Base-by-base conservation (phyloP, 805 yeast genomes). In the Wickerhamomyces subpelliculosus region DNA sequence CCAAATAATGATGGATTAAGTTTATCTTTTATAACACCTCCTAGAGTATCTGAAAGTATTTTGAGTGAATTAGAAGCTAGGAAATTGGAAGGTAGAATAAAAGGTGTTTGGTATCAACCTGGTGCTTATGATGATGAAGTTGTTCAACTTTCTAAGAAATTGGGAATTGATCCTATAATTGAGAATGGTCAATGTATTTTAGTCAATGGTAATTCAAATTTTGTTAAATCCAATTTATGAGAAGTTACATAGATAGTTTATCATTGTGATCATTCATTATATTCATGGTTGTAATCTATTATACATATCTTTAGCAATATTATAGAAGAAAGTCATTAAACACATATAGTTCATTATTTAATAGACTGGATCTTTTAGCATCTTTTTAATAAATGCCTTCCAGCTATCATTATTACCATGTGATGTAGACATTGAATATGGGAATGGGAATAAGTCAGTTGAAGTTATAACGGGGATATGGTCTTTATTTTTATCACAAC, bases 71-170 rank as follows among this genome's bases (percentile, higher is more conserved):
- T 73, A 40, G 49, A 57, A 23, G 36, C 51, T 13, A 37, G 52
- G 6, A 52, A 53, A 9, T 46, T 35, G 8, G 6, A 44, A 3
- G 40, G 46, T 2, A 39, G 60, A 0, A 60, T 82, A 13, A 72
- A 71, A 48, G 77, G 80, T 1, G 61, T 84, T 13, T 86, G 95
- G 95, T 78, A 83, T 47, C 95, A 85, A 52, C 95, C 95, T 0
- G 95, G 94, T 0, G 73, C 87, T 18, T 84, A 73, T 47, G 78
- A 81, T 49, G 51, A 54, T 3, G 67, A 63, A 11, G 74, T 73
- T 4, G 62, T 81, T 14, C 61, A 68, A 1, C 58, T 58, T 25
- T 69, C 72, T 1, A 36, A 55, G n/a, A 64, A 60, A 3, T 46
- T 57, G 11, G 48, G 48, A 1, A 57, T 64, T 5, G 58, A 61